These are phyloP conservation scores for Pestalotiopsis sp. DNA, from an alignment of 2,329 filamentous ascomycete genomes.

Conservation along the genomic window DNA sequence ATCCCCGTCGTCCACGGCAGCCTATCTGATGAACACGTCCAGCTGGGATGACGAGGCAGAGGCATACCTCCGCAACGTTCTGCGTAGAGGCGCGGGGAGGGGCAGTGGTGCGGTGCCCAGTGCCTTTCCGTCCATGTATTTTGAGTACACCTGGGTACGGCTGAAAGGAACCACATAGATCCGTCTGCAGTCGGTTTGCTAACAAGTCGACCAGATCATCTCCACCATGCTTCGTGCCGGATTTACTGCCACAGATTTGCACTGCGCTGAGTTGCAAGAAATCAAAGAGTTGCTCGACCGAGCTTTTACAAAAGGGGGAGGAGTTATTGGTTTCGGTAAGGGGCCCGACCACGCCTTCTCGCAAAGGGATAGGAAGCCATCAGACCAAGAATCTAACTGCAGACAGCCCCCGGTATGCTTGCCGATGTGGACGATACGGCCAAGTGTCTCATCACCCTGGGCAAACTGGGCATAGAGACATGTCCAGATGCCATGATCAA, in stretches of 20 bases:
- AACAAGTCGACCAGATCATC: too few relatives aligned
- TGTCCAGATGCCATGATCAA: constrained; percentile 11
- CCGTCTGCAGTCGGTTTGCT: not conserved
- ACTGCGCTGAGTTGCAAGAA: too few relatives aligned
- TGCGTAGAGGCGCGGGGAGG: not conserved
- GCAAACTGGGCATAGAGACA: not conserved
- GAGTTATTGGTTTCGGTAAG: not conserved
- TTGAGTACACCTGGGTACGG: not conserved
- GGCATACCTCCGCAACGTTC: not conserved
- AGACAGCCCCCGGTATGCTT: not conserved
- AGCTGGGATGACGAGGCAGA: not conserved
- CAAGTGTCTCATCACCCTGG: not conserved
- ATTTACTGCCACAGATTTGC: too few relatives aligned
- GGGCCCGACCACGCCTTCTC: too few relatives aligned
- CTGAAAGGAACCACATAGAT: not conserved
- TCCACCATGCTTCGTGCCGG: too few relatives aligned
- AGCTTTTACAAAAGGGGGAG: not conserved
- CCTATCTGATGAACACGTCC: not conserved
- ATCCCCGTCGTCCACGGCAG: not conserved
- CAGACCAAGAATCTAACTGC: not conserved
- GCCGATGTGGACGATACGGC: constrained; percentile 8
- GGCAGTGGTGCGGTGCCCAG: not conserved
- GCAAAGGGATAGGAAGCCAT: not conserved
- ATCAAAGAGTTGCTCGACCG: too few relatives aligned
- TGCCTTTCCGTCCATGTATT: not conserved